Base-by-base conservation (phyloP, 371 early-diverging fungal genomes). In the Mucor indicus region DNA sequence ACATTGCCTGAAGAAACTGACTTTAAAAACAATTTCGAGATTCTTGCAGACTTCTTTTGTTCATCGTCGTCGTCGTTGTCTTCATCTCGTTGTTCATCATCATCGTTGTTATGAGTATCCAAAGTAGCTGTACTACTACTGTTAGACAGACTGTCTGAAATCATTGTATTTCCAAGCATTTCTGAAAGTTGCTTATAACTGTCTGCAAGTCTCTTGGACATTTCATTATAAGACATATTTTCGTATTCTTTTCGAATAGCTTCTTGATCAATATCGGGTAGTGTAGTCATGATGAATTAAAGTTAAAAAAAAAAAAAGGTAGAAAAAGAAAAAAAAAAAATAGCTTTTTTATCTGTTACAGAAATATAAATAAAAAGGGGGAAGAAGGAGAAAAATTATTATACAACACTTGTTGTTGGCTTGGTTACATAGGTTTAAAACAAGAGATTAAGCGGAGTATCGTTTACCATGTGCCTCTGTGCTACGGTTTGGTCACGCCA, bases 1-100 rank as follows among this genome's bases (percentile, higher is more conserved):
- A 95, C 81, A 57, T 96, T 94, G 51, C 95, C 95, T 37, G 89
- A 92, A 44, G 97, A 81, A 13, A 79, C 76, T 16, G 85, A 78
- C 36, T 81, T 71, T 22, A 38, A 24, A 32, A 38, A 45, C 8
- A 33, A 13, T 33, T 53, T 44, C 3, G 36, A 71, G 52, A 83
- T 80, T 44, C 70, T 66, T n/a, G n/a, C n/a, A n/a, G n/a, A n/a
- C 48, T 81, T 55, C 59, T 91, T 81, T 17, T 62, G 70, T 24
- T 79, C 48, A 63, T 89, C 91, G 57, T 90, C 81, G 20, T 84
- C 84, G 39, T 66, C 27, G 4, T 33, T 17, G 9, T 2, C 36
- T 13, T 58, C 48, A 20, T 46, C 31, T 19, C 50, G 37, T 22
- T 50, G 46, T 20, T 60, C 58, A 24, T 29, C 36, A 10, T 56